Evolutionary conservation across 768 basidiomycete species (phyloP).

Genomic region (Wakefieldia striispora): DNA sequence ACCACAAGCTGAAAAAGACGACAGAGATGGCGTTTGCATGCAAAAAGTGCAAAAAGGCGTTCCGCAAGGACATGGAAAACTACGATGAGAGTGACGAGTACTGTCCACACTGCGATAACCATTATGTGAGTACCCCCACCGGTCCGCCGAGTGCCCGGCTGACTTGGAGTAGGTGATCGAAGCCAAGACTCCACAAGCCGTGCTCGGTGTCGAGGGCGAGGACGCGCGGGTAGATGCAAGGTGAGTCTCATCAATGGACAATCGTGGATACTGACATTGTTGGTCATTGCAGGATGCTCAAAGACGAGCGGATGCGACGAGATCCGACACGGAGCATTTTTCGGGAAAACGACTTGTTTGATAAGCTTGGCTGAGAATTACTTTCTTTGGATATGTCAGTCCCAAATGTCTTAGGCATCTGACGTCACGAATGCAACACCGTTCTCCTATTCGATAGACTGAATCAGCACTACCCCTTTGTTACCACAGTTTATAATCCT

Average conservation of each 20-base stretch:
- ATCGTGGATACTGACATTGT: background rate
- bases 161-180: conserved; percentile 68
- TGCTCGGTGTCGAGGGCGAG: conserved; percentile 85
- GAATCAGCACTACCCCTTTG: conserved; percentile 15
- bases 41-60: conserved; percentile 94
- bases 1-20: conserved; percentile 70
- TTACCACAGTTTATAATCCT: background rate
- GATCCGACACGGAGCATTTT: conserved; percentile 50
- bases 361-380: conserved; percentile 25
- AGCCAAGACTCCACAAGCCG: conserved; percentile 86
- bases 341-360: conserved; percentile 4
- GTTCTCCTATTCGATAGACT: conserved; percentile 17
- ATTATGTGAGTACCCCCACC: conserved; percentile 67
- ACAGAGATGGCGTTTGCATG: conserved; percentile 83
- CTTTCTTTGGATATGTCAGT: conserved; percentile 15
- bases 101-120: conserved; percentile 98
- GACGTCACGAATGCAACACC: conserved; percentile 20
- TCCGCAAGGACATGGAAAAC: conserved; percentile 87
- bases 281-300: conserved; percentile 64
- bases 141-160: background rate
- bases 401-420: background rate
- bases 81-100: conserved; percentile 99
- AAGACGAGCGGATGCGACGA: conserved; percentile 75
- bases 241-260: conserved; percentile 43
- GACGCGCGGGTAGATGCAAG: conserved; percentile 85